Evolutionary conservation across 345 rosid species (phyloP).

Genomic region (Melastoma malabathricum): DNA sequence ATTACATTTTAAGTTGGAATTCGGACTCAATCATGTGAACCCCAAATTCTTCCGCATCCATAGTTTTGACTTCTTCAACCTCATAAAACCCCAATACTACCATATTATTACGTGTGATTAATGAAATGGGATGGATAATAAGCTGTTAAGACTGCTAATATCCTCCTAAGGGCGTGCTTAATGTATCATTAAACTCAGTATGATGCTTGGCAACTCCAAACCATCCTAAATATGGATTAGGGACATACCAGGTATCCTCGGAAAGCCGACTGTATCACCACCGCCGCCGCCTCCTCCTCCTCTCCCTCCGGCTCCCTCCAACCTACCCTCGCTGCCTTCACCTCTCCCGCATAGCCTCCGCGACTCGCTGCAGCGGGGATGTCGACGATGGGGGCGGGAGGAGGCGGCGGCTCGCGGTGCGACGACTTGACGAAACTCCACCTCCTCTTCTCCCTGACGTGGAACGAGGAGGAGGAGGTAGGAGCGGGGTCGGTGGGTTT

Average conservation of each 20-base stretch:
- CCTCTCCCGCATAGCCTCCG: constrained; percentile 25
- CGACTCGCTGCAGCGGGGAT: constrained; percentile 39
- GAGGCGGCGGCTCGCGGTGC: constrained; percentile 24
- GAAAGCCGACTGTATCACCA: constrained; percentile 71
- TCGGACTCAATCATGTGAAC: no score
- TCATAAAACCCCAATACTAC: no score
- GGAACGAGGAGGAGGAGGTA: constrained; percentile 1
- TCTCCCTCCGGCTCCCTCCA: constrained; percentile 7
- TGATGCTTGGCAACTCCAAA: no score
- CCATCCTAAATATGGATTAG: no score
- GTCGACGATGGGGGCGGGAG: not conserved
- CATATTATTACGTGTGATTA: no score
- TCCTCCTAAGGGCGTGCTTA: no score
- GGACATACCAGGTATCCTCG: constrained; percentile 71
- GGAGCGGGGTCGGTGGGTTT: constrained; percentile 28
- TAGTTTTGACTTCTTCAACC: no score
- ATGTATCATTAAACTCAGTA: no score
- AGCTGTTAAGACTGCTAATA: no score
- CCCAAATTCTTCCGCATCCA: no score
- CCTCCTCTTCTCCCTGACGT: constrained; percentile 42
- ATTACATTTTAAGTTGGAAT: no score
- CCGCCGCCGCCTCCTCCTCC: constrained; percentile 34
- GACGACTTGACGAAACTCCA: constrained; percentile 91
- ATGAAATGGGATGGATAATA: no score
- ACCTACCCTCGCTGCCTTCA: constrained; percentile 16